phyloP scores from a whole-genome alignment of 345 rosid genomes.

The Dipteronia dyeriana region DNA sequence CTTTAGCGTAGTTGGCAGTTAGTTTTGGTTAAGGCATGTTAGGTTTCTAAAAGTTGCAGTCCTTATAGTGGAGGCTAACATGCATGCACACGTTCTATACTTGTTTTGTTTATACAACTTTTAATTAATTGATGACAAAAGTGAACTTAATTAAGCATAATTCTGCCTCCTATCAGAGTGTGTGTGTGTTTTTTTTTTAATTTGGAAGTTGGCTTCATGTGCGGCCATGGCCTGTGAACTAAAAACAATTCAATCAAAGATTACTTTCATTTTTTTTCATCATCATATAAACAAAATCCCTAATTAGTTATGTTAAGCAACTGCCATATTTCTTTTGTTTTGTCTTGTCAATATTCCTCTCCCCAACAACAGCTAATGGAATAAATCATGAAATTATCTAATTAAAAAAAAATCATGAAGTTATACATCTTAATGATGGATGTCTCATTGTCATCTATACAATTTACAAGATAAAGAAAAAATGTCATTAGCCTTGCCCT shows the following conservation, averaged over 20 bases:
- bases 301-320: no score
- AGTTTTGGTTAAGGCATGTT: slow-evolving; percentile 29
- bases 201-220: slow-evolving; percentile 16
- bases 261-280: neutral
- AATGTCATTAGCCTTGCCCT: neutral
- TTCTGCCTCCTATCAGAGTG: neutral
- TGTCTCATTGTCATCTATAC: no score
- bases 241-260: neutral
- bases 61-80: slow-evolving; percentile 51
- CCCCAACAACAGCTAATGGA: neutral
- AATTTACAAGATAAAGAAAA: neutral
- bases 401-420: no score
- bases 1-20: slow-evolving; percentile 12
- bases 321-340: no score
- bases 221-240: neutral
- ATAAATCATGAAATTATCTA: neutral
- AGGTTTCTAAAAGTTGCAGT: neutral
- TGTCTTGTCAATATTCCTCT: no score
- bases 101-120: neutral
- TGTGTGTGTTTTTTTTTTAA: neutral
- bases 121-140: slow-evolving; percentile 12
- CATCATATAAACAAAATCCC: no score
- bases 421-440: neutral
- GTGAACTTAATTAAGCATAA: slow-evolving; percentile 14
- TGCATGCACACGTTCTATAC: slow-evolving; percentile 42